phyloP scores from a whole-genome alignment of 2,329 filamentous ascomycete species.

The Pyrenophora teres region DNA sequence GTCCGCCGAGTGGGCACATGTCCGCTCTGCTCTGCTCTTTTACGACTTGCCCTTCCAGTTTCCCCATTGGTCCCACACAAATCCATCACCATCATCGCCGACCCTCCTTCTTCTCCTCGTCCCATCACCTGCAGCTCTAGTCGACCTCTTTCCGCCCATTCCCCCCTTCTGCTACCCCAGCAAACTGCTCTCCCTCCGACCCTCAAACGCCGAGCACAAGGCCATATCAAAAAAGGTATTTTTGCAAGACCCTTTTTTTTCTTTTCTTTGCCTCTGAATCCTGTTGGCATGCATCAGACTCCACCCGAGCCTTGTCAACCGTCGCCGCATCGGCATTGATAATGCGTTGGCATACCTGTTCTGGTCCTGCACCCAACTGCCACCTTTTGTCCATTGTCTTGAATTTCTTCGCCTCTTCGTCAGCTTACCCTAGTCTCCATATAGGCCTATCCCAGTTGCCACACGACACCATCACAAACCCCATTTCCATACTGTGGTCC shows the following conservation, averaged over 20 bases:
- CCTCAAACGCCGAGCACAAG: background rate
- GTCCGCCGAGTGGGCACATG: slow-evolving; percentile 42
- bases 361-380: slow-evolving; percentile 1
- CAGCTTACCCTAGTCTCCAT: slow-evolving; percentile 41
- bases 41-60: slow-evolving; percentile 39
- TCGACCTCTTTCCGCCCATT: slow-evolving; percentile 10
- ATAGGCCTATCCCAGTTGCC: slow-evolving; percentile 34
- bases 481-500: slow-evolving; percentile 21
- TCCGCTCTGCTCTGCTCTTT: slow-evolving; percentile 35
- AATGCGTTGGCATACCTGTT: slow-evolving; percentile 20
- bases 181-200: background rate
- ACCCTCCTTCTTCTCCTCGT: slow-evolving; percentile 21
- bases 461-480: slow-evolving; percentile 14
- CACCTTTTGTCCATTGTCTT: slow-evolving; percentile 20
- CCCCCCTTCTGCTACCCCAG: slow-evolving; percentile 3
- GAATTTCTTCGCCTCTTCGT: slow-evolving; percentile 27
- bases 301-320: background rate
- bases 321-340: slow-evolving; percentile 1
- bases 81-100: slow-evolving; percentile 24
- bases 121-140: slow-evolving; percentile 21
- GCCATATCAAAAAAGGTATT: slow-evolving; percentile 34
- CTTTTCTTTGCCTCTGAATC: slow-evolving; percentile 15
- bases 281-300: slow-evolving; percentile 1
- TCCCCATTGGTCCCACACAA: slow-evolving; percentile 33
- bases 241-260: slow-evolving; percentile 17